Conservation (phyloP, 2,329 filamentous ascomycete species). For the Stylonectria norvegica region DNA sequence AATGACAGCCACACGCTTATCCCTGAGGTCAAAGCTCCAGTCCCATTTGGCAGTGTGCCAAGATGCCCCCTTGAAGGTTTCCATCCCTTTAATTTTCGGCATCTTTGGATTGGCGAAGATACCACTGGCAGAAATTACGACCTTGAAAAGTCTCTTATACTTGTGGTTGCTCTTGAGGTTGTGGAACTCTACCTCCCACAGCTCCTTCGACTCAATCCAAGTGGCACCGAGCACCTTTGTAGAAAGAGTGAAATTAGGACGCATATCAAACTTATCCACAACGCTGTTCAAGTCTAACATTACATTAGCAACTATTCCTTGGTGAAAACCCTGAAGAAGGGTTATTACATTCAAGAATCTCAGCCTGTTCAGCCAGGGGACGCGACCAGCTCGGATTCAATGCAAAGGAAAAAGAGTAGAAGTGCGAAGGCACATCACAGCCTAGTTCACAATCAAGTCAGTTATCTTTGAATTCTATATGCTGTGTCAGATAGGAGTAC, state of each 20-base stretch:
- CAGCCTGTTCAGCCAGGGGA: slow-evolving; percentile 11
- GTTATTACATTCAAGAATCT: slow-evolving; percentile 11
- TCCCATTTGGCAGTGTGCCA: slow-evolving; percentile 37
- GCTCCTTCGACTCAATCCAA: slow-evolving; percentile 14
- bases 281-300: slow-evolving; percentile 15
- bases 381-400: slow-evolving; percentile 16
- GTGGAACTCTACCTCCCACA: slow-evolving; percentile 19
- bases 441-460: slow-evolving; percentile 6
- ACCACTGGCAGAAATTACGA: slow-evolving; percentile 30
- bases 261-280: slow-evolving; percentile 21
- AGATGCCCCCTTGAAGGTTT: slow-evolving; percentile 32
- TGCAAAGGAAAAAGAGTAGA: slow-evolving; percentile 18
- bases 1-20: slow-evolving; percentile 36
- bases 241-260: slow-evolving; percentile 18
- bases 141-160: slow-evolving; percentile 14
- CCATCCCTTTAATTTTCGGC: slow-evolving; percentile 28
- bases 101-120: slow-evolving; percentile 24
- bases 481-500: not conserved
- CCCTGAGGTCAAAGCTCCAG: slow-evolving; percentile 22
- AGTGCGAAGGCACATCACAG: slow-evolving; percentile 15
- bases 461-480: not conserved
- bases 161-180: slow-evolving; percentile 14
- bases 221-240: slow-evolving; percentile 21
- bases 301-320: not conserved
- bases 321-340: not conserved